Evolutionary conservation across 768 basidiomycete genomes (phyloP).

Genomic region (Royoungia palumana): DNA sequence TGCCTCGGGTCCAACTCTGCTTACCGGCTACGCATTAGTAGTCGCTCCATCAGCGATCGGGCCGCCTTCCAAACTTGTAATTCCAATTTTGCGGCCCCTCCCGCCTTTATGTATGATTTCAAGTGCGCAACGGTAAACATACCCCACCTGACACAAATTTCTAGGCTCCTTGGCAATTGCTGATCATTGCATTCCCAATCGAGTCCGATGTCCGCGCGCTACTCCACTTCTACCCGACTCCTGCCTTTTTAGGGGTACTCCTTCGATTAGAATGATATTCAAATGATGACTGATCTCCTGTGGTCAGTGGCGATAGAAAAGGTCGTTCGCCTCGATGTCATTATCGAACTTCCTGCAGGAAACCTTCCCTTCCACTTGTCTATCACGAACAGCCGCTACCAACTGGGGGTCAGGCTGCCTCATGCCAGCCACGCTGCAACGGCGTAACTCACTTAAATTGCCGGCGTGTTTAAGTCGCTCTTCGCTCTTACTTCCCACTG

Average conservation of each 20-base stretch:
- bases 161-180: slow-evolving; percentile 6
- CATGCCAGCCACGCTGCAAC: slow-evolving; percentile 37
- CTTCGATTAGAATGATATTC: slow-evolving; percentile 20
- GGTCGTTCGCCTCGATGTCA: slow-evolving; percentile 17
- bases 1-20: slow-evolving; percentile 8
- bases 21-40: not conserved
- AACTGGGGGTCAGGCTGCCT: slow-evolving; percentile 31
- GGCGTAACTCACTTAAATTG: slow-evolving; percentile 32
- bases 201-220: not conserved
- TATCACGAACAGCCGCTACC: slow-evolving; percentile 32
- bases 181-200: slow-evolving; percentile 9
- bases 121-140: not conserved
- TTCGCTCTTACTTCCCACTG: slow-evolving; percentile 27
- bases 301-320: slow-evolving; percentile 31
- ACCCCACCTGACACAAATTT: not conserved
- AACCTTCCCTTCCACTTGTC: slow-evolving; percentile 30
- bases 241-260: slow-evolving; percentile 27
- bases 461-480: slow-evolving; percentile 19
- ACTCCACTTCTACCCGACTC: slow-evolving; percentile 13
- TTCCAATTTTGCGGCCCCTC: slow-evolving; percentile 7
- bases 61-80: slow-evolving; percentile 7
- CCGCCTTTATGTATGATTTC: not conserved
- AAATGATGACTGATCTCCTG: slow-evolving; percentile 33
- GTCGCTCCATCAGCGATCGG: slow-evolving; percentile 21
- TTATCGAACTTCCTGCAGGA: slow-evolving; percentile 28